These are phyloP conservation scores for Furcasterigmium sp. DNA, from an alignment of 2,329 filamentous ascomycete species.

Conservation along the genomic window DNA sequence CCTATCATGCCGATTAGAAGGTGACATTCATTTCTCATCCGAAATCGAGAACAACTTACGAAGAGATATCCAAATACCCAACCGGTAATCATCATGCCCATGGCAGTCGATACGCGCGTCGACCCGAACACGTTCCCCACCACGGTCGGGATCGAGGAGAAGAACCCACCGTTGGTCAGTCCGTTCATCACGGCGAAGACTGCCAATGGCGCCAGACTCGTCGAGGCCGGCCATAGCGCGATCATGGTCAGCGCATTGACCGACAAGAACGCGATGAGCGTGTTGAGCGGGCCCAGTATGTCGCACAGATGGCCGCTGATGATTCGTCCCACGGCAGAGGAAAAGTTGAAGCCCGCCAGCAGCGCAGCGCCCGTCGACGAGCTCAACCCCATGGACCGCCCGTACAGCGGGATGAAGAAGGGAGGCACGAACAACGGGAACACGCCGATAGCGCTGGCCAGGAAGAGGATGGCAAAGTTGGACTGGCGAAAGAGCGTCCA, in stretches of 20 bases:
- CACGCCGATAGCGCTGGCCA: conserved; percentile 48
- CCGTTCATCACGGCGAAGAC: conserved; percentile 57
- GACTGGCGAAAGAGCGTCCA: conserved; percentile 47
- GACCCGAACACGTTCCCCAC: conserved; percentile 55
- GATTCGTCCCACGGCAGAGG: conserved; percentile 53
- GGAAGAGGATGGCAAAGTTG: conserved; percentile 47
- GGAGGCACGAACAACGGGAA: conserved; percentile 57
- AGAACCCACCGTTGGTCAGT: conserved; percentile 56
- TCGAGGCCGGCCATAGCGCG: conserved; percentile 55
- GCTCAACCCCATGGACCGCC: conserved; percentile 46
- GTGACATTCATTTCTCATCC: no score
- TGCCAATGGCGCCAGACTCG: conserved; percentile 45
- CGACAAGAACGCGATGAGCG: conserved; percentile 42
- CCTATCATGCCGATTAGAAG: conserved; percentile 23
- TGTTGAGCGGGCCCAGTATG: conserved; percentile 48
- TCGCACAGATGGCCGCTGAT: conserved; percentile 49
- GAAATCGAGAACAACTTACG: conserved; percentile 27
- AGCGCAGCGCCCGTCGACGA: conserved; percentile 49
- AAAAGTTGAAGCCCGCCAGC: conserved; percentile 56
- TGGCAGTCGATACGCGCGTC: conserved; percentile 46
- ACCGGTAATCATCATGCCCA: conserved; percentile 57
- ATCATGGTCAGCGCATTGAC: conserved; percentile 54
- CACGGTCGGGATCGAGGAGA: conserved; percentile 58
- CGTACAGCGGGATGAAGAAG: conserved; percentile 56
- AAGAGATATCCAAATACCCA: conserved; percentile 59